phyloP scores from a whole-genome alignment of 1,284 basidiomycete species.

The Peniophora sp. region DNA sequence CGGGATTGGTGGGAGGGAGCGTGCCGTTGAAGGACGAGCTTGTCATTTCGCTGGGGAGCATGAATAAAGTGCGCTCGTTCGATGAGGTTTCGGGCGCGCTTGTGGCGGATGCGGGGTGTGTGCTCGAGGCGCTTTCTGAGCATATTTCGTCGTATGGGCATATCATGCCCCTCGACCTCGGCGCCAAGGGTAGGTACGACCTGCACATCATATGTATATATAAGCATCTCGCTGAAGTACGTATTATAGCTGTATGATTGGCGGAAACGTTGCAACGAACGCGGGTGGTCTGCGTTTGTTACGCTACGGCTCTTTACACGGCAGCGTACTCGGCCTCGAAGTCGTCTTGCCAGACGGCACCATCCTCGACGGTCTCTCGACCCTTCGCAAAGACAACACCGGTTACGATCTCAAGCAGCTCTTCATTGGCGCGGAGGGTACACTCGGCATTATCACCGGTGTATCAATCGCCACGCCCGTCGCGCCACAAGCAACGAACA shows the following conservation, averaged over 20 bases:
- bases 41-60: slow-evolving; percentile 76
- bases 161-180: slow-evolving; percentile 96
- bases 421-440: slow-evolving; percentile 97
- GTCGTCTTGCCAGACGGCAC: slow-evolving; percentile 96
- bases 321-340: slow-evolving; percentile 94
- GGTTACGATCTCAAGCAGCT: slow-evolving; percentile 99
- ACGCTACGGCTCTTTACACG: slow-evolving; percentile 94
- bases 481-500: slow-evolving; percentile 77
- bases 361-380: slow-evolving; percentile 79
- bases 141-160: slow-evolving; percentile 84
- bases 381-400: slow-evolving; percentile 96
- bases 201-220: neutral
- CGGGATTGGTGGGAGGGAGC: slow-evolving; percentile 95
- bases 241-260: slow-evolving; percentile 82
- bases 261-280: slow-evolving; percentile 96
- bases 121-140: slow-evolving; percentile 88
- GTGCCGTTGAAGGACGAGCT: slow-evolving; percentile 90
- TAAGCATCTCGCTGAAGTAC: neutral
- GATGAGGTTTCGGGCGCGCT: slow-evolving; percentile 83
- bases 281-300: slow-evolving; percentile 93
- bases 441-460: slow-evolving; percentile 91
- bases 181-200: slow-evolving; percentile 89
- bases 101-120: slow-evolving; percentile 86
- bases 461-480: slow-evolving; percentile 95
- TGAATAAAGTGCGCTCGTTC: slow-evolving; percentile 86